Percentiles rank a stretch among this genome's conserved stretches.
These are phyloP conservation scores for Madurella fahalii DNA, from an alignment of 2,329 filamentous ascomycete species.

Conservation along the genomic window DNA sequence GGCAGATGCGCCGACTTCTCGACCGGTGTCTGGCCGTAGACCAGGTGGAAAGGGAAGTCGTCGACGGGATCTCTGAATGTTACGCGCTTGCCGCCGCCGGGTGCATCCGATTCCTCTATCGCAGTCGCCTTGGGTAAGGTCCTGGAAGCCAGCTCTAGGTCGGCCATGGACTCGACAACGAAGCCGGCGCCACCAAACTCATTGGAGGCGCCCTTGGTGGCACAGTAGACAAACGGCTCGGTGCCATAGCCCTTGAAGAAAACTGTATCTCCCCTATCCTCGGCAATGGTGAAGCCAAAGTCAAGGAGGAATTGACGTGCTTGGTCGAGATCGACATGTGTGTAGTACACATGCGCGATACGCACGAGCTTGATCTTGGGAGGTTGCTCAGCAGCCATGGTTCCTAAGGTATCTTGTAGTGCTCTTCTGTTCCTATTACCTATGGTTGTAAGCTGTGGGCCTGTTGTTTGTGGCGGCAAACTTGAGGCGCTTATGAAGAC, in stretches of 20 bases:
- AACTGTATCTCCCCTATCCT: constrained; percentile 36
- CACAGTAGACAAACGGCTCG: constrained; percentile 53
- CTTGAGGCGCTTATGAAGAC: no score
- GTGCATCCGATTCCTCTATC: constrained; percentile 44
- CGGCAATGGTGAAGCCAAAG: constrained; percentile 38
- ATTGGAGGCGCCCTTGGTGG: constrained; percentile 39
- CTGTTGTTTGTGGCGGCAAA: no score
- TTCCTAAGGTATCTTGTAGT: no score
- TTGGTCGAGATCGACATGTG: constrained; percentile 35
- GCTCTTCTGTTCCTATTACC: no score
- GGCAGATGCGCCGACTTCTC: constrained; percentile 36
- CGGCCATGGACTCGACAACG: constrained; percentile 47
- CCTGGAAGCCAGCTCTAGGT: constrained; percentile 44
- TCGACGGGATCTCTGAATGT: constrained; percentile 49
- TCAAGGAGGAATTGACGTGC: constrained; percentile 37
- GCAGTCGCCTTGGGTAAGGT: constrained; percentile 39
- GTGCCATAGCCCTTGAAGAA: constrained; percentile 55
- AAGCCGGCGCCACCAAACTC: constrained; percentile 51
- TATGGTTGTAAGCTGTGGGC: no score
- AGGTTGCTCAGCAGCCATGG: not conserved
- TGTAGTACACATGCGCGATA: constrained; percentile 39
- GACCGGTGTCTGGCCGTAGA: constrained; percentile 46
- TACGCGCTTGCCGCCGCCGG: constrained; percentile 49
- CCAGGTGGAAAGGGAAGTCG: constrained; percentile 52
- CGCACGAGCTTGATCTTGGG: constrained; percentile 28